Conservation (phyloP, 2,329 filamentous ascomycete genomes). For the Scedosporium apiospermum region DNA sequence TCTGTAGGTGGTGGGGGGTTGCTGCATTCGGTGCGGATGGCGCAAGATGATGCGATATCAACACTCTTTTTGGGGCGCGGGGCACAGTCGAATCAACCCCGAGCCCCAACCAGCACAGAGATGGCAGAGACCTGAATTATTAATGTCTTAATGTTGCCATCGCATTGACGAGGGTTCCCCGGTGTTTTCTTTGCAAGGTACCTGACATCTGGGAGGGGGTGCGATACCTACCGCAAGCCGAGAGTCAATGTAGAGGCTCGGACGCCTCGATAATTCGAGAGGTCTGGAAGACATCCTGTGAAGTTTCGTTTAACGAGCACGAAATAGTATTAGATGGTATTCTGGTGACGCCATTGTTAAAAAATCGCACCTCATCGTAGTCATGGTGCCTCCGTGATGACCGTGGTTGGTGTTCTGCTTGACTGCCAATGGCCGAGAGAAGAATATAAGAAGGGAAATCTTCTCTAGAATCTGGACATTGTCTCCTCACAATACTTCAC, state of each 20-base stretch:
- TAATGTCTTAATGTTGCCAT: not conserved
- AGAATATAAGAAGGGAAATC: not conserved
- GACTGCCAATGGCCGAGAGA: not conserved
- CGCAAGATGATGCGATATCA: not conserved
- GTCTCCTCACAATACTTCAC: not conserved
- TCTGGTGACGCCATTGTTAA: not conserved
- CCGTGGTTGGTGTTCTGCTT: not conserved
- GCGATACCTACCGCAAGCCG: not conserved
- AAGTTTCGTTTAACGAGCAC: not conserved
- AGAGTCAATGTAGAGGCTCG: not conserved
- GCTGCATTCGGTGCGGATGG: not conserved
- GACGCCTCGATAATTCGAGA: not conserved
- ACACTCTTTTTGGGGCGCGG: not conserved
- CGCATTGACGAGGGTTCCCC: not conserved
- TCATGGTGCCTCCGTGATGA: not conserved
- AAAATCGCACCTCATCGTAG: not conserved
- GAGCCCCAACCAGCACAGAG: not conserved
- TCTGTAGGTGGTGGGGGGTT: not conserved
- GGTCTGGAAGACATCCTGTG: not conserved
- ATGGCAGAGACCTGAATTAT: not conserved
- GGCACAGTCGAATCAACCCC: not conserved
- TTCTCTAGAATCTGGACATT: too few species aligned
- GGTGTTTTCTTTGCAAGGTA: not conserved
- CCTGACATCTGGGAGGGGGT: not conserved
- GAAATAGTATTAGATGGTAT: not conserved